Evolutionary conservation across 352 stramenopile genomes (phyloP).

Genomic region (Pythium aristosporum): DNA sequence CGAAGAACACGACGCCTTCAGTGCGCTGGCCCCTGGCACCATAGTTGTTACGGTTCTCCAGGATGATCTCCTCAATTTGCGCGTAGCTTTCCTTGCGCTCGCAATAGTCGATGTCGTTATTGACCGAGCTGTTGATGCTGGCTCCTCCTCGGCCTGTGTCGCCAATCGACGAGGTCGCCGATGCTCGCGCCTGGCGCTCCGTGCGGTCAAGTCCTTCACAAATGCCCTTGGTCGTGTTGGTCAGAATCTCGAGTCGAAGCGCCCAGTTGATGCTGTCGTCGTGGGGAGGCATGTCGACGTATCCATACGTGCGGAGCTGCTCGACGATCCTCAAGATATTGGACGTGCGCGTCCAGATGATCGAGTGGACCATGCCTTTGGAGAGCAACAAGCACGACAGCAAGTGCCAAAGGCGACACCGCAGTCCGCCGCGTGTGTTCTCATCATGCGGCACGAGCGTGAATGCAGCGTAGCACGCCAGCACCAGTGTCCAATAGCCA

Average conservation of each 20-base stretch:
- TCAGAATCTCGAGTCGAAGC: conserved; percentile 82
- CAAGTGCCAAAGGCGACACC: conserved; percentile 72
- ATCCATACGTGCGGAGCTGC: conserved; percentile 59
- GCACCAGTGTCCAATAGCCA: conserved; percentile 79
- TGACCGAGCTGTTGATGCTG: conserved; percentile 3
- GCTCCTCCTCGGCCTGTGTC: conserved; percentile 13
- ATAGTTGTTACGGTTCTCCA: conserved; percentile 65
- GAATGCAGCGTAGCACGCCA: conserved; percentile 70
- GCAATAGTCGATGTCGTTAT: conserved; percentile 38
- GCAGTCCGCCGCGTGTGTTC: conserved; percentile 29
- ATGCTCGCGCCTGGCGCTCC: conserved; percentile 54
- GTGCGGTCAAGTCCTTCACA: conserved; percentile 68
- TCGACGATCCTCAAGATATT: conserved; percentile 79
- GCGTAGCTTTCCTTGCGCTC: conserved; percentile 72
- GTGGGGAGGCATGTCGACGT: conserved; percentile 55
- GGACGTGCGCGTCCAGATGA: conserved; percentile 84
- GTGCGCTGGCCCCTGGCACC: conserved; percentile 36
- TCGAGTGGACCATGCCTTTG: conserved; percentile 78
- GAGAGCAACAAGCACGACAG: conserved; percentile 66
- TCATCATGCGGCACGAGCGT: conserved; percentile 45
- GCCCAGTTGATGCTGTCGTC: conserved; percentile 88
- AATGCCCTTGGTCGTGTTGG: conserved; percentile 85
- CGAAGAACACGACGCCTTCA: conserved; percentile 73
- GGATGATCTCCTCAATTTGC: conserved; percentile 71
- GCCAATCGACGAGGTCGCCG: conserved; percentile 31